A percentile compares a stretch with the other conserved stretches of the same genome.
Conservation (phyloP, 2,329 filamentous ascomycete species). For the Diplodia corticola region DNA sequence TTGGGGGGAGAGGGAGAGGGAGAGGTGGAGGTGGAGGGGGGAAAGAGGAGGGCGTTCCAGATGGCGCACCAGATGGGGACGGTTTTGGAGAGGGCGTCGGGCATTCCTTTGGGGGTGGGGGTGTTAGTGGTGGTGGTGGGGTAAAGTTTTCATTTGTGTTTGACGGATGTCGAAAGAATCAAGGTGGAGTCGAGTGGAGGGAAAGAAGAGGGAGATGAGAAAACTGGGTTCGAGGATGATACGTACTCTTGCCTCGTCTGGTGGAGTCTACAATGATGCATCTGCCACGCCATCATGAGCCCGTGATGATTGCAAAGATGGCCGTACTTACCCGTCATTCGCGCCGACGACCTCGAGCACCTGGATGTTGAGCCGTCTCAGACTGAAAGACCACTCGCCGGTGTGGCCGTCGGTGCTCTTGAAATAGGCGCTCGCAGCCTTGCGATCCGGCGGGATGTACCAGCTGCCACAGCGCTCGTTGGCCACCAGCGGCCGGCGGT, state of each 20-base stretch:
- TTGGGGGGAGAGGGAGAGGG: conserved; percentile 45
- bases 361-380: conserved; percentile 80
- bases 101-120: conserved; percentile 63
- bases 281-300: conserved; percentile 41
- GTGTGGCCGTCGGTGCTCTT: conserved; percentile 97
- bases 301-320: too few relatives aligned
- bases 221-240: neutral
- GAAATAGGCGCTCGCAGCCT: conserved; percentile 82
- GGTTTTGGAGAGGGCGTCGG: conserved; percentile 91
- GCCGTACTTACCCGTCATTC: conserved; percentile 62
- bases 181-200: neutral
- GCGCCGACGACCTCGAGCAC: conserved; percentile 67
- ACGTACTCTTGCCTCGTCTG: conserved; percentile 76
- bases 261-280: conserved; percentile 92
- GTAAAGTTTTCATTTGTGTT: too few relatives aligned
- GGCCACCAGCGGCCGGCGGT: conserved; percentile 71
- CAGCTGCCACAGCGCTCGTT: conserved; percentile 96
- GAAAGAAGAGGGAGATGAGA: neutral
- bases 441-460: conserved; percentile 72
- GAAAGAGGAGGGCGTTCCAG: conserved; percentile 77
- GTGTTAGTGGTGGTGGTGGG: neutral
- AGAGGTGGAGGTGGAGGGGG: conserved; percentile 50
- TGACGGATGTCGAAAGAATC: neutral
- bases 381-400: conserved; percentile 87
- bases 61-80: conserved; percentile 92